phyloP scores from a whole-genome alignment of 2,329 filamentous ascomycete genomes.

The Trichoderma atroviride region DNA sequence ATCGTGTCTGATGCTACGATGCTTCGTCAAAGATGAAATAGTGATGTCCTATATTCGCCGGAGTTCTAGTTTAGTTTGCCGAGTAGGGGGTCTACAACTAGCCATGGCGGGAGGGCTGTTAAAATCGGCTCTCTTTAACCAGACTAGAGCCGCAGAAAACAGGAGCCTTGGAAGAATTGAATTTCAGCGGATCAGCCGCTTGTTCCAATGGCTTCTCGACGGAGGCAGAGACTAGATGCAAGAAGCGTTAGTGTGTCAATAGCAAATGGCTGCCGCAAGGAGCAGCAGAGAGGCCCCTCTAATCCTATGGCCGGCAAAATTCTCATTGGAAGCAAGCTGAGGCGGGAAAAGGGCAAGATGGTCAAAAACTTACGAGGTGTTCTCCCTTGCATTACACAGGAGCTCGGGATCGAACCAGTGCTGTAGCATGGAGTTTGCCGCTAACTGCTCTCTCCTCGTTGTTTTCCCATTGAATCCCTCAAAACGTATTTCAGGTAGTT shows the following conservation, averaged over 20 bases:
- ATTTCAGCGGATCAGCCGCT: slow-evolving; percentile 9
- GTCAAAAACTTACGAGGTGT: not conserved
- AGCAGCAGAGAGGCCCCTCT: not conserved
- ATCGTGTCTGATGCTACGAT: not conserved
- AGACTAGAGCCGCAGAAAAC: not conserved
- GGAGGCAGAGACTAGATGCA: not conserved
- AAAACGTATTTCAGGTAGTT: not conserved
- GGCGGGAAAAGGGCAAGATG: not conserved
- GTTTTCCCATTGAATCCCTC: not conserved
- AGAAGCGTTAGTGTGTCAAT: not conserved
- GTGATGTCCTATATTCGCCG: not conserved
- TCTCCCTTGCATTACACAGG: not conserved
- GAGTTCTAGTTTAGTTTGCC: not conserved
- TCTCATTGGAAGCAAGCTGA: not conserved
- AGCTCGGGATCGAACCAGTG: not conserved
- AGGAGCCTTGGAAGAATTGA: slow-evolving; percentile 1
- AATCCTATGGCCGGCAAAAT: not conserved
- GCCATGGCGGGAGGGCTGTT: not conserved
- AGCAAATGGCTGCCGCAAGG: not conserved
- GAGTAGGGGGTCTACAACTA: not conserved
- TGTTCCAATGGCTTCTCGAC: not conserved
- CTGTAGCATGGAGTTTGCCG: not conserved
- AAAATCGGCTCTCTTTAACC: not conserved
- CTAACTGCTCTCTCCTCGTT: not conserved
- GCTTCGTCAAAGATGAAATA: not conserved